Evolutionary conservation across 1,139 yeast genomes (phyloP), one percentile per base, ranked within the genome.

Genomic region (Casaregolazyma lundiana): DNA sequence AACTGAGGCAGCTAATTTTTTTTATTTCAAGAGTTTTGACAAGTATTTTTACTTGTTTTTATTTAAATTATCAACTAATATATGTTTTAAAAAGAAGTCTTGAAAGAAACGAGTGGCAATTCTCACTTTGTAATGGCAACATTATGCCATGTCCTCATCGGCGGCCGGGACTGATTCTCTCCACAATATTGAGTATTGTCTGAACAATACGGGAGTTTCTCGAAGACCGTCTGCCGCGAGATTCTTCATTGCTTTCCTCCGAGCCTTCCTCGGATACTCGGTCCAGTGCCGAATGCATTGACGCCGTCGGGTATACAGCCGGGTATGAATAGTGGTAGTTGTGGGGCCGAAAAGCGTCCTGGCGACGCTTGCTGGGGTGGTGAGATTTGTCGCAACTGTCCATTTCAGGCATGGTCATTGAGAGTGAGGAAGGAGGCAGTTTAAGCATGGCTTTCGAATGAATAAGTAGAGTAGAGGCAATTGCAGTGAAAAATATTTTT

Each of bases 21-120:
- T n/a, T n/a, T n/a, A n/a, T n/a, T 38, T 35, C 8, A 20, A 19
- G n/a, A 7, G 3, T 37, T 15, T 20, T 3, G 13, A n/a, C 30
- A 19, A 5, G 17, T 4, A 5, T 4, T 5, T 4, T 37, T 37
- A 18, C 7, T 37, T 24, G 13, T n/a, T 4, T 6, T n/a, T 37
- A 13, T 11, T 18, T 37, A 20, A 35, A 20, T 42, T 13, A 32
- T 42, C 13, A n/a, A n/a, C n/a, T n/a, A n/a, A n/a, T n/a, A n/a
- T n/a, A n/a, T n/a, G n/a, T n/a, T n/a, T n/a, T n/a, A n/a, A 22
- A 16, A 16, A 24, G 11, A 6, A 21, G n/a, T n/a, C n/a, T n/a
- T n/a, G n/a, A n/a, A n/a, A n/a, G n/a, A n/a, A n/a, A n/a, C n/a
- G n/a, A n/a, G 4, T 4, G 13, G 13, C 42, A 29, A 19, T 29